phyloP scores from a whole-genome alignment of 2,329 filamentous ascomycete species.

The Ophiostoma himal-ulmi region DNA sequence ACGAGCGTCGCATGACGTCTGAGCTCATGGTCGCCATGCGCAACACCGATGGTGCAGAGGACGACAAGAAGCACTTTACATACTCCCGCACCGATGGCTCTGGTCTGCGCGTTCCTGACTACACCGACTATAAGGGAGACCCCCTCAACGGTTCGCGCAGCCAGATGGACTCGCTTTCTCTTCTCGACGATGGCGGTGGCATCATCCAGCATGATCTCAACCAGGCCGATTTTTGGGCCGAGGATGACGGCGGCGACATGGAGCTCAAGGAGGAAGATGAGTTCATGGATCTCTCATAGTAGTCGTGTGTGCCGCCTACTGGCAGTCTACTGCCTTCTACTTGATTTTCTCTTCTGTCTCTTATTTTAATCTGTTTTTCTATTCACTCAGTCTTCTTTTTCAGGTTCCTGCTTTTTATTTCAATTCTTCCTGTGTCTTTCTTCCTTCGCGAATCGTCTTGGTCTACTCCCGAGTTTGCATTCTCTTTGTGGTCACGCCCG shows the following conservation, averaged over 20 bases:
- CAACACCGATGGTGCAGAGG: constrained; percentile 57
- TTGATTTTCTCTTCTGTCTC: neutral
- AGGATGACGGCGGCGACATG: constrained; percentile 64
- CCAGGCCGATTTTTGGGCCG: constrained; percentile 57
- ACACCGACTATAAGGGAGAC: constrained; percentile 87
- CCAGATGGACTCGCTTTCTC: constrained; percentile 35
- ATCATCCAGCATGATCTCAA: constrained; percentile 44
- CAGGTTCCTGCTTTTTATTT: neutral
- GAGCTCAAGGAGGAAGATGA: constrained; percentile 28
- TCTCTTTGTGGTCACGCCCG: neutral
- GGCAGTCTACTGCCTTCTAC: neutral
- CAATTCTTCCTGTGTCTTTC: constrained; percentile 24
- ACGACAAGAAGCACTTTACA: constrained; percentile 46
- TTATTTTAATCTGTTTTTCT: constrained; percentile 12
- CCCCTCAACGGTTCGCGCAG: constrained; percentile 49
- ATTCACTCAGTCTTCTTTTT: constrained; percentile 22
- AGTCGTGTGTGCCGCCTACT: neutral
- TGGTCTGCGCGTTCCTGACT: constrained; percentile 83
- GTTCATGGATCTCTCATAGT: constrained; percentile 25
- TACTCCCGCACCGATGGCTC: constrained; percentile 81
- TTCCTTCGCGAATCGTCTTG: neutral
- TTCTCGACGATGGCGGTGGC: constrained; percentile 34
- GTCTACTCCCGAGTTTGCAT: neutral
- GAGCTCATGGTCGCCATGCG: constrained; percentile 83
- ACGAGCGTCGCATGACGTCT: constrained; percentile 91